phyloP scores from a whole-genome alignment of 805 yeast genomes.

The Metschnikowia noctiluminum region DNA sequence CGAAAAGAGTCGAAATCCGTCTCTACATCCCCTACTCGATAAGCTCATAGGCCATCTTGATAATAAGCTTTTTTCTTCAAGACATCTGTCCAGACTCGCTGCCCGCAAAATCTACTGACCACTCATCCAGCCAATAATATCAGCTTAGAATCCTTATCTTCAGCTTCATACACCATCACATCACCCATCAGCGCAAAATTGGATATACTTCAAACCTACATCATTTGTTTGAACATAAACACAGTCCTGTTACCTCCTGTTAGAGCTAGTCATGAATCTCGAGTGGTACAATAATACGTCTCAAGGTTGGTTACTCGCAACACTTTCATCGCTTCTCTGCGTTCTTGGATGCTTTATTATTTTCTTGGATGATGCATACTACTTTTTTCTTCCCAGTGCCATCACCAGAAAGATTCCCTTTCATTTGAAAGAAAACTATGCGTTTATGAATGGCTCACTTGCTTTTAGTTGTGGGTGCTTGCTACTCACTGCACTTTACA shows the following conservation, averaged over 20 bases:
- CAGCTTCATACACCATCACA: too few relatives aligned
- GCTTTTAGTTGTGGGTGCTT: slow-evolving; percentile 82
- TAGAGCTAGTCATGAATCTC: neutral
- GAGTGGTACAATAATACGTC: slow-evolving; percentile 10
- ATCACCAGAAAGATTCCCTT: slow-evolving; percentile 43
- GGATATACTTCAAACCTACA: too few relatives aligned
- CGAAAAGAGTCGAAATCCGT: too few relatives aligned
- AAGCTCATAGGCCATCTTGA: too few relatives aligned
- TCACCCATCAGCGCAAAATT: too few relatives aligned
- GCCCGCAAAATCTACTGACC: too few relatives aligned
- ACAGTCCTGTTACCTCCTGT: neutral
- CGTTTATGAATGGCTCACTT: slow-evolving; percentile 69
- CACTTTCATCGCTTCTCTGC: slow-evolving; percentile 67
- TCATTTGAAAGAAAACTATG: slow-evolving; percentile 54
- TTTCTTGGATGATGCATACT: slow-evolving; percentile 54
- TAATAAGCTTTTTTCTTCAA: too few relatives aligned
- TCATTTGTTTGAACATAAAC: too few relatives aligned
- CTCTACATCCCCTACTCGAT: too few relatives aligned
- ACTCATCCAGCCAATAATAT: too few relatives aligned
- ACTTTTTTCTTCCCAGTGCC: slow-evolving; percentile 36
- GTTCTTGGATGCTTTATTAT: slow-evolving; percentile 68
- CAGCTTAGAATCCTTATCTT: too few relatives aligned
- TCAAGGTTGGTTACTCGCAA: slow-evolving; percentile 66
- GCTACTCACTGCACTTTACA: slow-evolving; percentile 70
- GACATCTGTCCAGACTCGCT: too few relatives aligned